Conservation (phyloP, 768 basidiomycete genomes). For the Fibroporia radiculosa region DNA sequence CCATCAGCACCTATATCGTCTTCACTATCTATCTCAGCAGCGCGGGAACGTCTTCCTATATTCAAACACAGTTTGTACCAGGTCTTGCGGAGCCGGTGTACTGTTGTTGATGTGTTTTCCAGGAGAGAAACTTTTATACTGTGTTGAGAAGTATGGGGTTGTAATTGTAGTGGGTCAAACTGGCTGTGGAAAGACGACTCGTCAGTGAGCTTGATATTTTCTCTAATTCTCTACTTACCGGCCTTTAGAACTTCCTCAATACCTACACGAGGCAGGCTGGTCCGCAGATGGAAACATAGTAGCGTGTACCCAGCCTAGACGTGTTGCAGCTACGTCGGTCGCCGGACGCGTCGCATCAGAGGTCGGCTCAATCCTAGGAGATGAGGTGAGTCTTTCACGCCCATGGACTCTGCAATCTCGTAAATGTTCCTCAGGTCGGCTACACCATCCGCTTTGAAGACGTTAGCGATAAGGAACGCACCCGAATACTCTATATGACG, state of each 20-base stretch:
- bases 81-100: neutral
- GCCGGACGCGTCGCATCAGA: slow-evolving; percentile 89
- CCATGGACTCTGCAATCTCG: neutral
- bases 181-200: slow-evolving; percentile 96
- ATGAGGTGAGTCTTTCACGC: slow-evolving; percentile 52
- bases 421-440: slow-evolving; percentile 58
- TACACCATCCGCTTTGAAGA: slow-evolving; percentile 98
- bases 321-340: slow-evolving; percentile 94
- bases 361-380: slow-evolving; percentile 80
- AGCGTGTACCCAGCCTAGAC: slow-evolving; percentile 87
- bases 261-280: slow-evolving; percentile 92
- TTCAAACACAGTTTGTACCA: slow-evolving; percentile 69
- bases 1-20: slow-evolving; percentile 52
- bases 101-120: slow-evolving; percentile 2
- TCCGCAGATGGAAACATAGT: slow-evolving; percentile 74
- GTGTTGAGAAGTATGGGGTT: slow-evolving; percentile 77
- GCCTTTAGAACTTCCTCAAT: slow-evolving; percentile 84
- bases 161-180: slow-evolving; percentile 91
- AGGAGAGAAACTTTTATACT: slow-evolving; percentile 78
- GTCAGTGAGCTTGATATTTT: slow-evolving; percentile 38
- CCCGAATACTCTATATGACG: slow-evolving; percentile 92
- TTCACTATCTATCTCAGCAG: slow-evolving; percentile 58
- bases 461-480: slow-evolving; percentile 74
- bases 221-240: slow-evolving; percentile 10
- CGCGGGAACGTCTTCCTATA: slow-evolving; percentile 82